A percentile compares a stretch with the other conserved stretches of the same genome.
Evolutionary conservation across 208 protist species (phyloP).

Genomic region (Lotmaria passim): DNA sequence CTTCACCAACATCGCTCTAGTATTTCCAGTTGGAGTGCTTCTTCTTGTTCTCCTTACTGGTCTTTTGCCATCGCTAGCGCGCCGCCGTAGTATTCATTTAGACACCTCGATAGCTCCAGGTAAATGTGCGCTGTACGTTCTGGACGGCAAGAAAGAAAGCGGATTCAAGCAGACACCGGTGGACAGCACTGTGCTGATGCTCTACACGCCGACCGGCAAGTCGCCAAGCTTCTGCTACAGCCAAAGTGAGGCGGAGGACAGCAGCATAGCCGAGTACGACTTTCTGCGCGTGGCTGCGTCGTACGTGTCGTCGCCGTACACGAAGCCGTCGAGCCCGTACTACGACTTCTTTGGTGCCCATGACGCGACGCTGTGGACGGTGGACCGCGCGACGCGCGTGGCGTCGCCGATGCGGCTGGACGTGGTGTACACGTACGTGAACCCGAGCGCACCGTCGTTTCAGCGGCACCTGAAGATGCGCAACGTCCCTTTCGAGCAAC

Average conservation of each 20-base stretch:
- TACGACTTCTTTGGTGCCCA: conserved; percentile 43
- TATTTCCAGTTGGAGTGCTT: too few species aligned
- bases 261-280: conserved; percentile 19
- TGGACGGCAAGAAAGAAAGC: too few species aligned
- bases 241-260: not conserved
- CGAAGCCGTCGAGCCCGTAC: conserved; percentile 28
- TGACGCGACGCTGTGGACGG: conserved; percentile 49
- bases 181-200: conserved; percentile 43
- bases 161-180: conserved; percentile 27
- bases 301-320: conserved; percentile 39
- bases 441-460: conserved; percentile 45
- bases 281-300: conserved; percentile 36
- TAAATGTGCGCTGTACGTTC: too few species aligned
- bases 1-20: too few species aligned
- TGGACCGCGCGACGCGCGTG: conserved; percentile 28
- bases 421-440: conserved; percentile 68
- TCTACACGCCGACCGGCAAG: conserved; percentile 23
- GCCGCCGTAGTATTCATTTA: too few species aligned
- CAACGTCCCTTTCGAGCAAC: conserved; percentile 21
- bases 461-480: conserved; percentile 29
- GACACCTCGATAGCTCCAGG: too few species aligned
- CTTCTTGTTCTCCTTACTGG: too few species aligned
- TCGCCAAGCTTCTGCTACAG: conserved; percentile 27
- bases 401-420: conserved; percentile 51
- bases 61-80: too few species aligned